Conservation (phyloP, 2,329 filamentous ascomycete genomes). For the Colletotrichum cereale region DNA sequence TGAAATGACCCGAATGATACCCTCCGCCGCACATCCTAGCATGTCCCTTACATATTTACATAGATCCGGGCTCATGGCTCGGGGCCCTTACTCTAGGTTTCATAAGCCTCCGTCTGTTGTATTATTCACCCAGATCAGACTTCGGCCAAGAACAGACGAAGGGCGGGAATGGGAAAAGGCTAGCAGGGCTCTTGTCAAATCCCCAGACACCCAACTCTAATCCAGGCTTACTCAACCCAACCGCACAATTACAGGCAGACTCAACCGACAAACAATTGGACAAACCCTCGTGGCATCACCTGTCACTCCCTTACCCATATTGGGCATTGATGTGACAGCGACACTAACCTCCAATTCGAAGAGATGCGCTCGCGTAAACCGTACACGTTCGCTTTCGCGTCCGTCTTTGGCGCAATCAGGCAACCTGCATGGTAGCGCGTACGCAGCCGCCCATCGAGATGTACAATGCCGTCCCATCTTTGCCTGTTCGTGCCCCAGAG, state of each 20-base stretch:
- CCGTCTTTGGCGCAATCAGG: constrained; percentile 27
- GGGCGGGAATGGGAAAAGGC: constrained; percentile 18
- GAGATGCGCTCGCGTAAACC: constrained; percentile 29
- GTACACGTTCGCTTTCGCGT: constrained; percentile 31
- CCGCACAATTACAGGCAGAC: background rate
- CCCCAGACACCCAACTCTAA: constrained; percentile 12
- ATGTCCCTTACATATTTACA: constrained; percentile 13
- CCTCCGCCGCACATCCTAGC: constrained; percentile 28
- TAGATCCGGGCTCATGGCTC: constrained; percentile 25
- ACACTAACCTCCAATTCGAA: constrained; percentile 25
- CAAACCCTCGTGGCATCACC: constrained; percentile 14
- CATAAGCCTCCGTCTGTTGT: constrained; percentile 11
- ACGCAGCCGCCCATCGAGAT: constrained; percentile 23
- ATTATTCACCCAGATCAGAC: constrained; percentile 8
- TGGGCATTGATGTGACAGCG: constrained; percentile 22
- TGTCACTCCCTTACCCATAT: constrained; percentile 14
- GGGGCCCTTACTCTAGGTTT: constrained; percentile 33
- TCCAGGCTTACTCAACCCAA: constrained; percentile 1
- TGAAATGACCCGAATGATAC: constrained; percentile 24
- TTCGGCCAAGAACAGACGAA: constrained; percentile 28
- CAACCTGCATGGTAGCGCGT: constrained; percentile 22
- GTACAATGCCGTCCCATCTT: constrained; percentile 25
- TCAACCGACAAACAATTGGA: background rate
- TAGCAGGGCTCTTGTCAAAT: constrained; percentile 9
- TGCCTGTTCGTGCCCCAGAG: constrained; percentile 18